phyloP scores from a whole-genome alignment of 805 yeast genomes.

The Kazachstania martiniae region DNA sequence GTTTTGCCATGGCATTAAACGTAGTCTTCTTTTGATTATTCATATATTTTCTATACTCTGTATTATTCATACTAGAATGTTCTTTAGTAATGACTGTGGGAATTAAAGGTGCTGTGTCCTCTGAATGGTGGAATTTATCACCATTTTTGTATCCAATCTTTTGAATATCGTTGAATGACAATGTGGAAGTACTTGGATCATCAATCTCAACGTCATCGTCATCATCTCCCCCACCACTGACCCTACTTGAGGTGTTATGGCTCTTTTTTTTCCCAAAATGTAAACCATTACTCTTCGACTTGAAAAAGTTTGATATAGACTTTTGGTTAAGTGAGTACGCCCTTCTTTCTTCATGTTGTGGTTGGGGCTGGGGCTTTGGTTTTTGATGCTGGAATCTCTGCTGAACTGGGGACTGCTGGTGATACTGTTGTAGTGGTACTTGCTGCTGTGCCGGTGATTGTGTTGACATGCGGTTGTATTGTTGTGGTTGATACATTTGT shows the following conservation, averaged over 20 bases:
- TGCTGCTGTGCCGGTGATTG: conserved; percentile 4
- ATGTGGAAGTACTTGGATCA: conserved; percentile 26
- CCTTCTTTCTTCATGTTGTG: conserved; percentile 6
- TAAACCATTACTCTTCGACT: conserved; percentile 9
- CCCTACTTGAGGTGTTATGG: conserved; percentile 7
- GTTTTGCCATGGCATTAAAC: conserved; percentile 34
- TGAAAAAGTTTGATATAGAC: conserved; percentile 18
- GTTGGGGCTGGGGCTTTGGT: conserved; percentile 5
- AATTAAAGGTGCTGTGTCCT: conserved; percentile 63
- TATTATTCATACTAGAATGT: conserved; percentile 32
- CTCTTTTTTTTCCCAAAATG: conserved; percentile 6
- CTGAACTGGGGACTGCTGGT: conserved; percentile 5
- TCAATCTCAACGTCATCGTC: conserved; percentile 28
- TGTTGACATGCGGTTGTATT: conserved; percentile 1
- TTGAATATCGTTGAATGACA: conserved; percentile 55
- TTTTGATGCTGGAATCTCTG: conserved; percentile 8
- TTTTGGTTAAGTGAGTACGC: conserved; percentile 16
- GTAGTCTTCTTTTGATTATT: conserved; percentile 56
- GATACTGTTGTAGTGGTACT: conserved; percentile 4
- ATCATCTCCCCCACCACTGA: conserved; percentile 24
- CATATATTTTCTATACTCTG: conserved; percentile 60
- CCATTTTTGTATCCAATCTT: conserved; percentile 58
- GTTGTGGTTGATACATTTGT: conserved; percentile 1
- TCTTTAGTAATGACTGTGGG: conserved; percentile 46
- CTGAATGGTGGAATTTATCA: conserved; percentile 37